phyloP scores from a whole-genome alignment of 164 flowering plant species.

The Vitis rotundifolia region DNA sequence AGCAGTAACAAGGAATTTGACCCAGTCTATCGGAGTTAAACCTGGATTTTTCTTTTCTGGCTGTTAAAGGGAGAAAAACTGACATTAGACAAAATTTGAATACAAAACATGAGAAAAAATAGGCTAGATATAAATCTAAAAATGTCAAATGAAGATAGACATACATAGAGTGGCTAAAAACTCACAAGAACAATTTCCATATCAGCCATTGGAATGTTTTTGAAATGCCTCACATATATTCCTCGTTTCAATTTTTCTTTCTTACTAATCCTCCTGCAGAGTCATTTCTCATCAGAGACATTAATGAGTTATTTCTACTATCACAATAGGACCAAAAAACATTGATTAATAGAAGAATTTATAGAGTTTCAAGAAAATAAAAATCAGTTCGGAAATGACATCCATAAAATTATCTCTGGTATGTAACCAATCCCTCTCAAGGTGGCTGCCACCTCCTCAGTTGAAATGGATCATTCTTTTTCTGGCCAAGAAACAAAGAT shows the following conservation, averaged over 20 bases:
- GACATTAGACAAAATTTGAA: neutral
- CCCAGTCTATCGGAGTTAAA: constrained; percentile 98
- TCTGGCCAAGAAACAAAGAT: no score
- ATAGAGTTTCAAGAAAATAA: no score
- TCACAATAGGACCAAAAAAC: no score
- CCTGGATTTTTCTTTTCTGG: constrained; percentile 98
- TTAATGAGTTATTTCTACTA: no score
- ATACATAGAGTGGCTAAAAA: constrained; percentile 3
- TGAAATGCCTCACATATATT: constrained; percentile 88
- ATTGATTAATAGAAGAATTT: no score
- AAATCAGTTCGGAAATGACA: no score
- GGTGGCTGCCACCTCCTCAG: no score
- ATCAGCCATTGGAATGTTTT: constrained; percentile 98
- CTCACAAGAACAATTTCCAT: constrained; percentile 94
- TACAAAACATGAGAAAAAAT: no score
- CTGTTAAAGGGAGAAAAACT: constrained; percentile 30
- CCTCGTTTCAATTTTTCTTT: constrained; percentile 61
- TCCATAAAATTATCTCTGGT: no score
- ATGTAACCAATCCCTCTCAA: no score
- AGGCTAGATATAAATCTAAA: no score
- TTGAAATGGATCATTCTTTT: no score
- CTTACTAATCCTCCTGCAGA: constrained; percentile 66
- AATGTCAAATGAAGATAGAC: neutral
- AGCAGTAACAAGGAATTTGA: constrained; percentile 79
- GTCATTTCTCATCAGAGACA: neutral